These are phyloP conservation scores for Alternaria brassicae DNA, from an alignment of 2,329 filamentous ascomycete genomes.

Conservation along the genomic window DNA sequence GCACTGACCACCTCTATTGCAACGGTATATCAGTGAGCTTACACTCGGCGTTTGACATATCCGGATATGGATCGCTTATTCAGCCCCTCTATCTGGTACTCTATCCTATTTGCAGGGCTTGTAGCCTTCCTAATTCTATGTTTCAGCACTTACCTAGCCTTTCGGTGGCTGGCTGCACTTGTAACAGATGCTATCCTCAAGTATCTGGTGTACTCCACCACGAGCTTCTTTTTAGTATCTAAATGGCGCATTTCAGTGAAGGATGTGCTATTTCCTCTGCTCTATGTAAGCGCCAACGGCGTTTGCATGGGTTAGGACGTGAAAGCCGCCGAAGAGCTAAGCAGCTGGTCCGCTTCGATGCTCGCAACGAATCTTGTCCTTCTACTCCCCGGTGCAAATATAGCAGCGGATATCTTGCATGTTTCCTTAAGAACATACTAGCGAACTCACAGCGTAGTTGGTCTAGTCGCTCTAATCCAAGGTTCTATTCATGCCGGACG, in stretches of 20 bases:
- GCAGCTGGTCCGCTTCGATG: conserved; percentile 13
- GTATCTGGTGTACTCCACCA: conserved; percentile 19
- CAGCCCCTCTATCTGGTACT: conserved; percentile 9
- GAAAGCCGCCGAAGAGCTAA: conserved; percentile 14
- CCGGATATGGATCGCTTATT: conserved; percentile 6
- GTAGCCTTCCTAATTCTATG: conserved; percentile 5
- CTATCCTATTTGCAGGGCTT: conserved; percentile 5
- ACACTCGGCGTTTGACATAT: background rate
- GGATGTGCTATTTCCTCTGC: background rate
- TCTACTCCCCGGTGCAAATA: conserved; percentile 5
- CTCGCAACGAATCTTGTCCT: conserved; percentile 20
- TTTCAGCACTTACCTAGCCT: background rate
- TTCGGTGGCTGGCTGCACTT: conserved; percentile 8
- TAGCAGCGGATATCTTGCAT: conserved; percentile 13
- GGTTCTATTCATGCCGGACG: conserved; percentile 5
- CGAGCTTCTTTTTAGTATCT: background rate
- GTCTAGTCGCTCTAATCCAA: conserved; percentile 11
- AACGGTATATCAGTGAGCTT: conserved; percentile 6
- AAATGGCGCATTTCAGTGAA: background rate
- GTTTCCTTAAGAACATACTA: conserved; percentile 13
- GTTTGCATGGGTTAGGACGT: conserved; percentile 12
- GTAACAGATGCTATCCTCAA: conserved; percentile 8
- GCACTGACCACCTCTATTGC: conserved; percentile 8
- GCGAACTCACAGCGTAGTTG: conserved; percentile 8
- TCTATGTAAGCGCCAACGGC: conserved; percentile 12